phyloP scores from a whole-genome alignment of 2,329 filamentous ascomycete genomes.

The Colletotrichum sidae region DNA sequence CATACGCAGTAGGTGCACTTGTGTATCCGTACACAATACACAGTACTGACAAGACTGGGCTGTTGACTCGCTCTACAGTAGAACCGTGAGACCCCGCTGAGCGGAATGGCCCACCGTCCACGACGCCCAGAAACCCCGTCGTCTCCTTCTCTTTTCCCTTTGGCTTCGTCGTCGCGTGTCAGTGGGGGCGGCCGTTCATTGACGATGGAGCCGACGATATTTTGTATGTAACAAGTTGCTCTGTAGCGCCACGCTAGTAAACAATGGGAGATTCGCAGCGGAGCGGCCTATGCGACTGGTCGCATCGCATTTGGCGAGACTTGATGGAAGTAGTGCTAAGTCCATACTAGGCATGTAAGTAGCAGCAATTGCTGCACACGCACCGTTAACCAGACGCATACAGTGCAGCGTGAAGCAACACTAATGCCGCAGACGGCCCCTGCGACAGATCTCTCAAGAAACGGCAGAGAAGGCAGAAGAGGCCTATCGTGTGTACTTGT shows the following conservation, averaged over 20 bases:
- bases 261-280: conserved; percentile 24
- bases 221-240: conserved; percentile 30
- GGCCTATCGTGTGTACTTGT: too few species aligned
- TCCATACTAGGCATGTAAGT: too few species aligned
- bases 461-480: too few species aligned
- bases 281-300: conserved; percentile 18
- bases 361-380: too few species aligned
- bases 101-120: conserved; percentile 2
- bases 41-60: conserved; percentile 13
- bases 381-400: too few species aligned
- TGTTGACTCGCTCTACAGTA: conserved; percentile 36
- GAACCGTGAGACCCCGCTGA: conserved; percentile 17
- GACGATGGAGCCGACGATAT: conserved; percentile 28
- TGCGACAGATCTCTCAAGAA: too few species aligned
- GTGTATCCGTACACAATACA: too few species aligned
- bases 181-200: conserved; percentile 22
- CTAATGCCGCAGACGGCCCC: too few species aligned
- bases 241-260: conserved; percentile 26
- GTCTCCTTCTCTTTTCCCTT: neutral
- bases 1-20: too few species aligned
- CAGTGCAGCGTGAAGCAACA: too few species aligned
- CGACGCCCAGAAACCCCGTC: neutral
- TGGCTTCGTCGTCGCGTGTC: conserved; percentile 28
- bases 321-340: too few species aligned
- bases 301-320: neutral